Conservation (phyloP, 2,329 filamentous ascomycete genomes). For the Cladophialophora carrionii region DNA sequence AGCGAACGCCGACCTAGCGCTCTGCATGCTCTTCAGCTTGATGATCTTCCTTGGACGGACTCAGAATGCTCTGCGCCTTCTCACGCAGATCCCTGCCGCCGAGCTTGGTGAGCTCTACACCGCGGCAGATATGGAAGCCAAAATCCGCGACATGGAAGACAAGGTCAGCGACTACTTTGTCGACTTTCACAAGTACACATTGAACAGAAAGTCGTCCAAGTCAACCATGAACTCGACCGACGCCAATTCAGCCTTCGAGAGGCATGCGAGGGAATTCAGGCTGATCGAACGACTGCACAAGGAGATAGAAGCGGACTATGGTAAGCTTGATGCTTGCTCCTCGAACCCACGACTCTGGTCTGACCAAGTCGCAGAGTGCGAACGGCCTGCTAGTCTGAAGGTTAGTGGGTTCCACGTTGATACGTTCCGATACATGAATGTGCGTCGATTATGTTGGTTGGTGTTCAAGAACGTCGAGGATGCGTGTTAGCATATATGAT, state of each 20-base stretch:
- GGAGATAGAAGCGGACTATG: constrained; percentile 22
- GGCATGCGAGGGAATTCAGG: constrained; percentile 25
- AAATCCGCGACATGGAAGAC: constrained; percentile 32
- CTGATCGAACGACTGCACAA: constrained; percentile 17
- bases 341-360: constrained; percentile 7
- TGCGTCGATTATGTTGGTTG: constrained; percentile 29
- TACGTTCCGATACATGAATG: constrained; percentile 25
- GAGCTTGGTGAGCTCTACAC: constrained; percentile 17
- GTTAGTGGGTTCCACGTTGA: constrained; percentile 12
- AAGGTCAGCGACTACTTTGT: constrained; percentile 27
- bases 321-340: constrained; percentile 23
- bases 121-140: constrained; percentile 11
- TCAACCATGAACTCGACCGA: constrained; percentile 2
- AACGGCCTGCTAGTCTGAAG: constrained; percentile 18
- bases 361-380: constrained; percentile 7
- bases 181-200: constrained; percentile 33
- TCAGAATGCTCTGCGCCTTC: constrained; percentile 24
- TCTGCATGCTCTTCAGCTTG: constrained; percentile 31
- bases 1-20: constrained; percentile 24
- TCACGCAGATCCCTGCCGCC: constrained; percentile 12
- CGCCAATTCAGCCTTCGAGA: constrained; percentile 17
- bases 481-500: neutral
- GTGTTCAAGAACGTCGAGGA: constrained; percentile 19
- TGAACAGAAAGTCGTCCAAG: constrained; percentile 22
- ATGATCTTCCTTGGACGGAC: constrained; percentile 30